These are phyloP conservation scores for Galerina sulciceps DNA, from an alignment of 768 basidiomycete genomes.

Conservation along the genomic window DNA sequence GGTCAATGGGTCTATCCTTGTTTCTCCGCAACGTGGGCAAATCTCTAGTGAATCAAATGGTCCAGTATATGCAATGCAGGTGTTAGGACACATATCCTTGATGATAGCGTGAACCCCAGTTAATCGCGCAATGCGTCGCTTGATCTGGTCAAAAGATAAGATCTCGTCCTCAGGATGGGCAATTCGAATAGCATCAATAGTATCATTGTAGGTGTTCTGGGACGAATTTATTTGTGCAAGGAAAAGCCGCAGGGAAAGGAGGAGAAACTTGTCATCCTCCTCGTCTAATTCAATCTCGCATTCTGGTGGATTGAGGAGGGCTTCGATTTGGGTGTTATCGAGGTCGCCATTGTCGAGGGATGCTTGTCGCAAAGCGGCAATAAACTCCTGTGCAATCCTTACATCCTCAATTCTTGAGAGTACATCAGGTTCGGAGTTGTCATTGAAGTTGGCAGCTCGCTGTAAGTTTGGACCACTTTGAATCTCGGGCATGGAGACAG, in stretches of 20 bases:
- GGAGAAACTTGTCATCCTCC: conserved; percentile 18
- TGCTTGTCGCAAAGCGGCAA: conserved; percentile 21
- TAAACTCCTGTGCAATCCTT: conserved; percentile 17
- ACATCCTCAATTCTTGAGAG: conserved; percentile 3
- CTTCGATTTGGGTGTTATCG: conserved; percentile 17
- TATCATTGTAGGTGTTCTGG: conserved; percentile 18
- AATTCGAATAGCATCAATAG: conserved; percentile 7
- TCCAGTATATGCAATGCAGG: conserved; percentile 33
- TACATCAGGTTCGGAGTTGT: no score
- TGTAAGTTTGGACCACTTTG: no score
- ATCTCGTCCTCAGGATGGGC: conserved; percentile 30
- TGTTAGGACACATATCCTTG: conserved; percentile 47
- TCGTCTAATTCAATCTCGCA: conserved; percentile 4
- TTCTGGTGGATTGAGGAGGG: conserved; percentile 25
- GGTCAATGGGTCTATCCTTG: conserved; percentile 25
- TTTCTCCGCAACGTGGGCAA: conserved; percentile 29
- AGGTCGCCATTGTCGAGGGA: conserved; percentile 30
- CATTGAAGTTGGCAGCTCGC: no score
- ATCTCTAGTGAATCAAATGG: conserved; percentile 18
- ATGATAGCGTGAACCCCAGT: conserved; percentile 37
- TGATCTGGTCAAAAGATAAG: conserved; percentile 30
- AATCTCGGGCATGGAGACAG: no score
- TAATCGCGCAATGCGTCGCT: conserved; percentile 24
- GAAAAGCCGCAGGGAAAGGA: conserved; percentile 18
- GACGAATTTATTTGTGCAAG: conserved; percentile 18